Base-by-base conservation (phyloP, 2,329 filamentous ascomycete genomes). In the Ophiosphaerella narmari region DNA sequence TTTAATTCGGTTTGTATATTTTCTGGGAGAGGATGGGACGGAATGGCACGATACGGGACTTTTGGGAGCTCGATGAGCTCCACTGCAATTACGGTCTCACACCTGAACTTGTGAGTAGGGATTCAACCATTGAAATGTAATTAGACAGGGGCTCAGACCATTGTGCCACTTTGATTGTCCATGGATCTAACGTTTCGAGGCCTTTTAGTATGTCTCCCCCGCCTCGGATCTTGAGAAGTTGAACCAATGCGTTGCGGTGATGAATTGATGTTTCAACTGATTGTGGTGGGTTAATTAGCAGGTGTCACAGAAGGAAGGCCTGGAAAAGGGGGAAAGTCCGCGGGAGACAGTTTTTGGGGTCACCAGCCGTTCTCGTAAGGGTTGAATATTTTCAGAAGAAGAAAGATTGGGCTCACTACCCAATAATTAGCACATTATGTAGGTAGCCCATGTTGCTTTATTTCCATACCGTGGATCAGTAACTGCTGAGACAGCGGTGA, bases 21-120 rank as follows among this genome's bases (percentile, higher is more conserved):
- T 5, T 50, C 26, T 7, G 62, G 60, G 7, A 59, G 43, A 2
- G 46, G 39, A 1, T 23, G 40, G 4, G 43, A 26, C 18, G 29
- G 18, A 16, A 39, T 21, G 7, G 45, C 43, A 5, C 41, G 40
- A 48, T 58, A 54, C 21, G 61, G 61, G 16, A 63, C 38, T 39
- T 39, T 46, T 5, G 63, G 57, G 5, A 39, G 6, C 21, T 58
- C 45, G 5, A 47, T 52, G 18, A 52, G 46, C 33, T 64, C 54
- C 11, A 52, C 50, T 13, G 56, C 56, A n/a, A 64, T 56, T 38
- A 62, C 44, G 7, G 60, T 54, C 26, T 66, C 63, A 39, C 62
- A 61, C 63, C 63, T 66, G 18, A 8, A 6, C 11, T 4, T 26
- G 26, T 35, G 11, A 31, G 18, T 33, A 8, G 18, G 4, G 11